phyloP scores from a whole-genome alignment of 768 basidiomycete species.

The Termitomyces sp. region DNA sequence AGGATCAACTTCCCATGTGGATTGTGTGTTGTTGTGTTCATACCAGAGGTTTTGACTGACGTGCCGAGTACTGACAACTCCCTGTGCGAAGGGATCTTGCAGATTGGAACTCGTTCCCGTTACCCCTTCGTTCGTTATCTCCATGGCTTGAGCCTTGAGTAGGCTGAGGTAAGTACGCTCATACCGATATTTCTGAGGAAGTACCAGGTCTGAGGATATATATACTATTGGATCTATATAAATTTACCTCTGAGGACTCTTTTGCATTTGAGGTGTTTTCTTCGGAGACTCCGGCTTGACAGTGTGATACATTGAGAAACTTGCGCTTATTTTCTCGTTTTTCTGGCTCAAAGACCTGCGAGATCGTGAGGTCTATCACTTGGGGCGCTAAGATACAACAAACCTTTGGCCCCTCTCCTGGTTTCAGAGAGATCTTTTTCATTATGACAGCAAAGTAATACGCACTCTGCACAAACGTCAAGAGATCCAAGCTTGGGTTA shows the following conservation, averaged over 20 bases:
- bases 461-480: conserved; percentile 36
- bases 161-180: not conserved
- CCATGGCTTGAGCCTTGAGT: not conserved
- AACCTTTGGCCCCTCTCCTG: not conserved
- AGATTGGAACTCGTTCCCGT: not conserved
- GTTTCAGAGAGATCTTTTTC: not conserved
- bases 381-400: not conserved
- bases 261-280: not conserved
- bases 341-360: not conserved
- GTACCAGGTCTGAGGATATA: too few relatives aligned
- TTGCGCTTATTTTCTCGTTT: not conserved
- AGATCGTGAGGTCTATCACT: not conserved
- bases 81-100: not conserved
- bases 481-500: conserved; percentile 32
- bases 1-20: not conserved
- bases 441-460: conserved; percentile 42
- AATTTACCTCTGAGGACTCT: not conserved
- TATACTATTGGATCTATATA: not conserved
- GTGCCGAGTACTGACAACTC: not conserved
- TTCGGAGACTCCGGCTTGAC: not conserved
- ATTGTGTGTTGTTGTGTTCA: not conserved
- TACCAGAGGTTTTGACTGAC: not conserved
- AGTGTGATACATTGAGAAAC: not conserved
- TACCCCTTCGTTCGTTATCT: not conserved
- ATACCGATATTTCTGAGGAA: too few relatives aligned